phyloP scores from a whole-genome alignment of 805 yeast species.

The Cyberlindnera euphorbiae region DNA sequence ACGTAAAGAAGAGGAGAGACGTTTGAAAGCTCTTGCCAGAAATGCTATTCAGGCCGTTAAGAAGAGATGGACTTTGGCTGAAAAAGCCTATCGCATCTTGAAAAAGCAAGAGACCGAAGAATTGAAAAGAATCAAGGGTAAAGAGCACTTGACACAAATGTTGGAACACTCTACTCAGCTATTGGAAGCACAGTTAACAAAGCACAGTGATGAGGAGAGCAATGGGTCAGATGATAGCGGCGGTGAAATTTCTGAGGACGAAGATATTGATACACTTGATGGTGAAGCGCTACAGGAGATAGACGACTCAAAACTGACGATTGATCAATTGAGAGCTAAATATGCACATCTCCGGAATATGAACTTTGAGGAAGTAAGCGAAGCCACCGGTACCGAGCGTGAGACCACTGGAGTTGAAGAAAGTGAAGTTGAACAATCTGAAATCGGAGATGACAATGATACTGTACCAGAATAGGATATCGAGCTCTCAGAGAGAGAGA shows the following conservation, averaged over 20 bases:
- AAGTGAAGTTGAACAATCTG: conserved; percentile 18
- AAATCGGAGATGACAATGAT: conserved; percentile 13
- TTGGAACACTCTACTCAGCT: conserved; percentile 87
- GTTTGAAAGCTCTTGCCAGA: conserved; percentile 66
- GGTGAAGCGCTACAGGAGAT: conserved; percentile 12
- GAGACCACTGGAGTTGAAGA: conserved; percentile 20
- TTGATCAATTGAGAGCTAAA: conserved; percentile 25
- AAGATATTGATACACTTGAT: conserved; percentile 18
- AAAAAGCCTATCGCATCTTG: conserved; percentile 67
- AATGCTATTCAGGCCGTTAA: conserved; percentile 79
- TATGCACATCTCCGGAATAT: conserved; percentile 24
- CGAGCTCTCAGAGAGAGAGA: conserved; percentile 19
- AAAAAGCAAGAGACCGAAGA: conserved; percentile 79
- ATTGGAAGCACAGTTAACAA: conserved; percentile 74
- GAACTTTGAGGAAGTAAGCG: conserved; percentile 27
- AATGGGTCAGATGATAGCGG: conserved; percentile 13
- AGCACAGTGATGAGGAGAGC: conserved; percentile 27
- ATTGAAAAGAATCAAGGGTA: conserved; percentile 72
- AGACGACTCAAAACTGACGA: conserved; percentile 27
- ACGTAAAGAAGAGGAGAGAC: conserved; percentile 68
- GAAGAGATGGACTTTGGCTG: conserved; percentile 88
- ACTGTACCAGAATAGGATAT: conserved; percentile 18
- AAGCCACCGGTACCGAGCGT: conserved; percentile 18
- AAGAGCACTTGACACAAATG: conserved; percentile 82
- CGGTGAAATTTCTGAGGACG: conserved; percentile 30